phyloP scores from a whole-genome alignment of 176 grass and related monocot species.

The Juncus inflexus region DNA sequence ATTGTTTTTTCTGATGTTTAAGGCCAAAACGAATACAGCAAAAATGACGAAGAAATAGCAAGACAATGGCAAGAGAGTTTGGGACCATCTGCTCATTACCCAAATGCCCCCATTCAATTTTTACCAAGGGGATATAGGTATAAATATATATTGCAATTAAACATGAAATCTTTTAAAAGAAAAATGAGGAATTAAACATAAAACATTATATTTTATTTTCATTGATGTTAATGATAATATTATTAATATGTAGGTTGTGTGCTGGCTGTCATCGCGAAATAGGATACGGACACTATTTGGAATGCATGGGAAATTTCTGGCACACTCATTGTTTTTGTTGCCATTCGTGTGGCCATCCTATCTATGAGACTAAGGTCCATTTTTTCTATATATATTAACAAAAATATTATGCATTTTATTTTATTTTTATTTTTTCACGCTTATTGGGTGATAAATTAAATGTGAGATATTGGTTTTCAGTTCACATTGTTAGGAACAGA shows the following conservation, averaged over 20 bases:
- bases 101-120: constrained; percentile 50
- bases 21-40: constrained; percentile 49
- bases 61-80: constrained; percentile 69
- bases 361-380: constrained; percentile 68
- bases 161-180: no score
- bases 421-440: not conserved
- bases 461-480: constrained; percentile 35
- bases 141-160: constrained; percentile 4
- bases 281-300: constrained; percentile 87
- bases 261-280: constrained; percentile 82
- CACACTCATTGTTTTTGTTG: constrained; percentile 87
- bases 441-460: not conserved
- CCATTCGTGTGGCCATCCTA: constrained; percentile 48
- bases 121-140: constrained; percentile 71
- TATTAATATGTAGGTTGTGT: constrained; percentile 50
- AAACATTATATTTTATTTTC: constrained; percentile 12
- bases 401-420: not conserved
- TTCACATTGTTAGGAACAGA: constrained; percentile 71
- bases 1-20: constrained; percentile 16
- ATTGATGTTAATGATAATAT: not conserved
- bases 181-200: no score
- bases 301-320: constrained; percentile 94
- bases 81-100: constrained; percentile 51
- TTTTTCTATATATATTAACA: constrained; percentile 8
- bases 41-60: constrained; percentile 61